Conservation (phyloP, 108 stramenopile genomes). For the Skeletonema costatum region DNA sequence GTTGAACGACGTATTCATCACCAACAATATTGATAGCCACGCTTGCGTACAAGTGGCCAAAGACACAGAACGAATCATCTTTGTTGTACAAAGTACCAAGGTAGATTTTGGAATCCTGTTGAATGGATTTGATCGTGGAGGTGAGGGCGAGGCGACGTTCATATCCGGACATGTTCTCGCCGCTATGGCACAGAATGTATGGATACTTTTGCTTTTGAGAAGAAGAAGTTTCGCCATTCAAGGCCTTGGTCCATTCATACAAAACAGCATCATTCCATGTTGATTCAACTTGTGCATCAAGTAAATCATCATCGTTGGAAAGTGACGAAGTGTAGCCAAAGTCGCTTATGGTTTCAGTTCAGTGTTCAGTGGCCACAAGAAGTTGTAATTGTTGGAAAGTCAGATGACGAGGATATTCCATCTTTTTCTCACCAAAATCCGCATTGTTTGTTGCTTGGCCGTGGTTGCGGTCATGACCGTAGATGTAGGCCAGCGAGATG, state of each 20-base stretch:
- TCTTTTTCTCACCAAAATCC: no score
- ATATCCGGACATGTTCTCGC: slow-evolving; percentile 15
- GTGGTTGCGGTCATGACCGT: no score
- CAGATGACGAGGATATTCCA: no score
- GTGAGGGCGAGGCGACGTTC: slow-evolving; percentile 10
- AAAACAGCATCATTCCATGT: slow-evolving; percentile 14
- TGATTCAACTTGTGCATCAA: neutral
- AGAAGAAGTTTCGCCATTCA: neutral
- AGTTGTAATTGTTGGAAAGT: no score
- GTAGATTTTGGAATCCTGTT: neutral
- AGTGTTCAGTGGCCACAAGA: neutral
- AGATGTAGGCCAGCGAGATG: no score
- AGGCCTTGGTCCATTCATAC: slow-evolving; percentile 24
- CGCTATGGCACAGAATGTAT: slow-evolving; percentile 23
- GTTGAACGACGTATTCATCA: slow-evolving; percentile 25
- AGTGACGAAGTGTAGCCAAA: no score
- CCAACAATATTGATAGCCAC: slow-evolving; percentile 3
- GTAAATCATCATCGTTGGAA: no score
- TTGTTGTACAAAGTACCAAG: slow-evolving; percentile 27
- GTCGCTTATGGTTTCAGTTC: neutral
- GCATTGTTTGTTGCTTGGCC: no score
- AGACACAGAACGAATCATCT: slow-evolving; percentile 26
- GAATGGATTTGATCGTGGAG: no score
- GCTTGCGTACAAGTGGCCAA: slow-evolving; percentile 16
- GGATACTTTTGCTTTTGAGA: slow-evolving; percentile 26